Conservation (phyloP, 2,329 filamentous ascomycete genomes). For the Fusarium virguliforme region DNA sequence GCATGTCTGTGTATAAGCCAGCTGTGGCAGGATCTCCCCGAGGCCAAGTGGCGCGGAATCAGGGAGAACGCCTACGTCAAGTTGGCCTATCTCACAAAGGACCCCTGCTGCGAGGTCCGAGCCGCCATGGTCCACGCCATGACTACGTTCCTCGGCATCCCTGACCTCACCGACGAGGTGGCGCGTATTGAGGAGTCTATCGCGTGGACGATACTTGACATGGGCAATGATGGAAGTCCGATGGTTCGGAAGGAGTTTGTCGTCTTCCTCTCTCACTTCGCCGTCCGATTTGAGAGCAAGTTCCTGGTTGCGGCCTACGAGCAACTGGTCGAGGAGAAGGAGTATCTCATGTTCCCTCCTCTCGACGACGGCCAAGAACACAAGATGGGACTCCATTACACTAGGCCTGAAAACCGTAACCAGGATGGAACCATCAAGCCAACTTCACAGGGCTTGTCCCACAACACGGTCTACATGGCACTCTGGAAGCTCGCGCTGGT, state of each 20-base stretch:
- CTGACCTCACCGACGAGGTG: constrained; percentile 91
- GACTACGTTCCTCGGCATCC: constrained; percentile 94
- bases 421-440: constrained; percentile 72
- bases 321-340: constrained; percentile 87
- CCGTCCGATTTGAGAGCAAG: constrained; percentile 90
- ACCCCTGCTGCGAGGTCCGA: constrained; percentile 92
- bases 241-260: constrained; percentile 94
- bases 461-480: constrained; percentile 92
- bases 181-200: constrained; percentile 92
- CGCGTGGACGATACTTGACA: constrained; percentile 88
- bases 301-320: constrained; percentile 94
- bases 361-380: constrained; percentile 71
- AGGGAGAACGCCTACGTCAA: constrained; percentile 87
- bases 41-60: constrained; percentile 97
- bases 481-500: constrained; percentile 96
- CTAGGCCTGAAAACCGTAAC: constrained; percentile 69
- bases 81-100: constrained; percentile 84
- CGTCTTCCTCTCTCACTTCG: constrained; percentile 93
- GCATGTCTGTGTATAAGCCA: constrained; percentile 96
- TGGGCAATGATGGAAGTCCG: constrained; percentile 94
- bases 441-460: constrained; percentile 75
- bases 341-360: constrained; percentile 73
- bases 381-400: constrained; percentile 76
- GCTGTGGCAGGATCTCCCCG: constrained; percentile 90
- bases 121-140: constrained; percentile 94